Base-by-base conservation (phyloP, 176 grass and related monocot species). In the Phoenix roebelenii region DNA sequence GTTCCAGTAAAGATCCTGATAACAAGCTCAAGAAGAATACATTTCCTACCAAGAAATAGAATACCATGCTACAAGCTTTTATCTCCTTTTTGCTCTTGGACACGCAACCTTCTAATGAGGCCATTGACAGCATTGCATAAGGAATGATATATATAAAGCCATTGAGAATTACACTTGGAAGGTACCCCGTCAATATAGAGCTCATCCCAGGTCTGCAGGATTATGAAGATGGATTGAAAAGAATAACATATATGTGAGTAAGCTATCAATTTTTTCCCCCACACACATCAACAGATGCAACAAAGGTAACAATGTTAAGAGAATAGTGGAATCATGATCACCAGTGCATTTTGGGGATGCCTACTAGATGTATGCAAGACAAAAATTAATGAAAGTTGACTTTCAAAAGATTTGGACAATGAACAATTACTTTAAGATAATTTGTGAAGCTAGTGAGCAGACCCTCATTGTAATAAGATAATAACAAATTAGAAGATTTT, bases 31-130 rank as follows among this genome's bases (percentile, higher is more conserved):
- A 58, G 67, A 95, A 95, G 79, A 95, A 89, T 48, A 95, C 85
- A 78, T 95, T 95, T 72, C 89, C 89, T 48, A 89, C 58, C 82
- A 95, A 75, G 79, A 95, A 95, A 75, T 89, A 95, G 74, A 95
- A 95, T 0, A 89, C 85, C 89, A 95, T 89, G 57, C 83, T 89
- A 71, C 85, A 95, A 0, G 89, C 74, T 82, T 77, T 85, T 16
- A 95, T 95, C 58, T 95, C 82, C 49, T 69, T 89, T 57, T 65
- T 77, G 71, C 85, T 89, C 60, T 56, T 85, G 51, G 85, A 76
- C 59, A 83, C 69, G 51, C 70, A 82, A 9, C 89, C 85, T 74
- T 89, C 85, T 24, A 89, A 70, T 10, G 89, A 85, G 25, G 85
- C 73, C 65, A 95, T 77, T 50, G 57, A 85, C 18, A 89, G 73